phyloP scores from a whole-genome alignment of 2,329 filamentous ascomycete genomes.

The Byssoonygena ceratinophila region DNA sequence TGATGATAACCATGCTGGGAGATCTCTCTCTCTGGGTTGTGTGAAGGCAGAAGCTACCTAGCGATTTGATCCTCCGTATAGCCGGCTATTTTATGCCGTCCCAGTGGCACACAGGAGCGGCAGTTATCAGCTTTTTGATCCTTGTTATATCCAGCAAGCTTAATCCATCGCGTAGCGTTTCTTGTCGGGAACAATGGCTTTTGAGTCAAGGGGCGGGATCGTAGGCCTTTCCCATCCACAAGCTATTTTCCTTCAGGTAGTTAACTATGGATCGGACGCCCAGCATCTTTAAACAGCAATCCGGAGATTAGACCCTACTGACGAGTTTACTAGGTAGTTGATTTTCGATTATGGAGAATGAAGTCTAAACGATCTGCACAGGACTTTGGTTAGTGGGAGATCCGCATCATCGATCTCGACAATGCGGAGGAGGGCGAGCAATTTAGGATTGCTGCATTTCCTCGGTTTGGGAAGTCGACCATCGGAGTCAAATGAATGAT shows the following conservation, averaged over 20 bases:
- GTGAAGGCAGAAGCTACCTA: too few relatives aligned
- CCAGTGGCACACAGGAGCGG: conserved; percentile 3
- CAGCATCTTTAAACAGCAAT: too few relatives aligned
- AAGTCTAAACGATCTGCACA: background rate
- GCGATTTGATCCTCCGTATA: background rate
- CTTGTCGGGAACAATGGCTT: background rate
- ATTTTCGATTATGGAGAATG: background rate
- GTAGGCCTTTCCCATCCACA: background rate
- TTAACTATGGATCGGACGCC: too few relatives aligned
- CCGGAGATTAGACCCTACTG: too few relatives aligned
- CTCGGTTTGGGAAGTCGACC: too few relatives aligned
- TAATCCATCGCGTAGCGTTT: background rate
- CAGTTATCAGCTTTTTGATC: conserved; percentile 3
- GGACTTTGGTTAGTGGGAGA: background rate
- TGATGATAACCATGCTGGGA: background rate
- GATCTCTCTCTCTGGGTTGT: background rate
- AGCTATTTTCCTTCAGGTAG: background rate
- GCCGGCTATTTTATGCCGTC: conserved; percentile 4
- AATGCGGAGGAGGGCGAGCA: too few relatives aligned
- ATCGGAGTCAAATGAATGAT: too few relatives aligned
- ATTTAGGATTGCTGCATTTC: too few relatives aligned
- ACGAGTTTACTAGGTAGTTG: background rate
- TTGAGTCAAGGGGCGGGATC: background rate
- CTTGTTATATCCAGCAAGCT: background rate
- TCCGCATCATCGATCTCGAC: background rate